A percentile compares a stretch with the other conserved stretches of the same genome.
Evolutionary conservation across 768 basidiomycete species (phyloP).

Genomic region (Tylopilus sp.): DNA sequence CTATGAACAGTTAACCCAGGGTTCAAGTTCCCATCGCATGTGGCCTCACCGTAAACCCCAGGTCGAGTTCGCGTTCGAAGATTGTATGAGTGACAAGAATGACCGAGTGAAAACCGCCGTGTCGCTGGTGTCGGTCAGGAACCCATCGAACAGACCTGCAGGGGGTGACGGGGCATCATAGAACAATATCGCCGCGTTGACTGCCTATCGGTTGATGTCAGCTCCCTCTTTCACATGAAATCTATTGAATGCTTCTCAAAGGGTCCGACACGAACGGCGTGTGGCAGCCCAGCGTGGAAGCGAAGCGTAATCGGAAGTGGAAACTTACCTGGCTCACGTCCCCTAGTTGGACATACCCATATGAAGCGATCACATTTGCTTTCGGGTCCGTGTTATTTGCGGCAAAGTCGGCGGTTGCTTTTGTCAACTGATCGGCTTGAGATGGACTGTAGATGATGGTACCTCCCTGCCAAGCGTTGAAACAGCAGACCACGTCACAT

Average conservation of each 20-base stretch:
- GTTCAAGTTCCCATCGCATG: background rate
- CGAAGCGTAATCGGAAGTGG: constrained; percentile 2
- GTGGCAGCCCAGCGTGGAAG: background rate
- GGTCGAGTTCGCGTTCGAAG: constrained; percentile 15
- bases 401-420: constrained; percentile 23
- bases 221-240: constrained; percentile 1
- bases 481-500: constrained; percentile 1
- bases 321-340: constrained; percentile 32
- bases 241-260: background rate
- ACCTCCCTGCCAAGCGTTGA: constrained; percentile 42
- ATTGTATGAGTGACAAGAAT: constrained; percentile 24
- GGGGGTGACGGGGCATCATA: constrained; percentile 47
- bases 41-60: constrained; percentile 23
- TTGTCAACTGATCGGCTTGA: constrained; percentile 17
- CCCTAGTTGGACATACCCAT: constrained; percentile 28
- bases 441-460: constrained; percentile 31
- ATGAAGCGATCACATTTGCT: constrained; percentile 42
- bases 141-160: constrained; percentile 25
- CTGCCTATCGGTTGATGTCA: constrained; percentile 8
- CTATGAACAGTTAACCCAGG: constrained; percentile 8
- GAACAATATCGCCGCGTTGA: constrained; percentile 42
- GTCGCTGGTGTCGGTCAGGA: constrained; percentile 23
- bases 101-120: constrained; percentile 18
- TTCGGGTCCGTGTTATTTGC: constrained; percentile 24
- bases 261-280: background rate